Conservation (phyloP, 2,329 filamentous ascomycete species). For the Fonsecaea erecta region DNA sequence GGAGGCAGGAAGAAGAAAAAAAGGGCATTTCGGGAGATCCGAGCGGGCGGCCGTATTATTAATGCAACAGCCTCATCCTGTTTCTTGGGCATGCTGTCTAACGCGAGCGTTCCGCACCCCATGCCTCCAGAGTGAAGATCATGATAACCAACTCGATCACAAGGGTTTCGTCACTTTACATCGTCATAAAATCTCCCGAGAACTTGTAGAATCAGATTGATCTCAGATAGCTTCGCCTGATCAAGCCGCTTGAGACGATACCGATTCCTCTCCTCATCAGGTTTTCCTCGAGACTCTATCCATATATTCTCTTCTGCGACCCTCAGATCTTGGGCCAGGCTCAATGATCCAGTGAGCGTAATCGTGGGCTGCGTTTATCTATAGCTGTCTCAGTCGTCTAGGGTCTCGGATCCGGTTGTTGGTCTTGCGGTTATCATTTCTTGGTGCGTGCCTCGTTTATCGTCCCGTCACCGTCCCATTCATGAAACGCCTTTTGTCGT, state of each 20-base stretch:
- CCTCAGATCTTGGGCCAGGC: too few relatives aligned
- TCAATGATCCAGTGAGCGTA: not conserved
- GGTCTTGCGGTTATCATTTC: not conserved
- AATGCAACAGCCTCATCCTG: too few relatives aligned
- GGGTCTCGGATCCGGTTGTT: not conserved
- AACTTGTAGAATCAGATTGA: not conserved
- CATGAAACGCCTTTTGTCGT: slow-evolving; percentile 49
- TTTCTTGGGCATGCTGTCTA: too few relatives aligned
- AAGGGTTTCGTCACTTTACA: not conserved
- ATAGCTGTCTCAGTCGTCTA: not conserved
- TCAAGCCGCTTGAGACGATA: not conserved
- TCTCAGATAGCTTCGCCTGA: not conserved
- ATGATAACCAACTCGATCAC: not conserved
- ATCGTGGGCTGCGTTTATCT: not conserved
- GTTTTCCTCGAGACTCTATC: not conserved
- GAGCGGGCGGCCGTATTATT: too few relatives aligned
- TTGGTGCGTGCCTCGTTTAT: slow-evolving; percentile 13
- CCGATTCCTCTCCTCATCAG: not conserved
- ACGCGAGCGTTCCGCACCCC: not conserved
- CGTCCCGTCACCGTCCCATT: slow-evolving; percentile 35
- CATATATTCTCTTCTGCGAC: too few relatives aligned
- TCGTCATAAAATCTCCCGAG: not conserved
- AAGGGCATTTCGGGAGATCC: too few relatives aligned
- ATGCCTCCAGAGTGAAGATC: not conserved
- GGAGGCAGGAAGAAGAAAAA: too few relatives aligned